phyloP scores from a whole-genome alignment of 208 protist genomes.

The Trypanosomatidae sp. region DNA sequence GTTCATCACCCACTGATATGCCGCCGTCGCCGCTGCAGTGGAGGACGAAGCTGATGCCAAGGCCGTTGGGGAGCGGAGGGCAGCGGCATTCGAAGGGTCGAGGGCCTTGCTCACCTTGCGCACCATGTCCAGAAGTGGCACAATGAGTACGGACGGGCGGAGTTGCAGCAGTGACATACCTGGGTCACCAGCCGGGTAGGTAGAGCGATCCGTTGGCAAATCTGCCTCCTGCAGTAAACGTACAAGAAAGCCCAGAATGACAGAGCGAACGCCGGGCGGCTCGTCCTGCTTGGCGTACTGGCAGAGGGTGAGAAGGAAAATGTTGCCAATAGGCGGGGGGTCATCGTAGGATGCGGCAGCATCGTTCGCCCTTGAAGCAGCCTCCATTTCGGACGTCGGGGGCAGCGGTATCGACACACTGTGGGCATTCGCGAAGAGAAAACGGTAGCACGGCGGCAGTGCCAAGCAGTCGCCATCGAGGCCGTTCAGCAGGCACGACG shows the following conservation, averaged over 20 bases:
- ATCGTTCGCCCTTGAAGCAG: background rate
- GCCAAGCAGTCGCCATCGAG: background rate
- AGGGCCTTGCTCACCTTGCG: conserved; percentile 42
- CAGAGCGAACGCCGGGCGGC: conserved; percentile 42
- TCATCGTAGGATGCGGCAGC: conserved; percentile 5
- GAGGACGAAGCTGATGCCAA: conserved; percentile 2
- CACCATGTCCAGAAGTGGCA: conserved; percentile 71
- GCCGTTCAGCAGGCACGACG: conserved; percentile 15
- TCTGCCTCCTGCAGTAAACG: conserved; percentile 56
- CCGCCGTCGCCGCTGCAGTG: background rate
- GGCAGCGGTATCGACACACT: background rate
- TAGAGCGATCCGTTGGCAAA: conserved; percentile 36
- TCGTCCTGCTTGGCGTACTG: conserved; percentile 77
- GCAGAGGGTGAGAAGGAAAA: conserved; percentile 70
- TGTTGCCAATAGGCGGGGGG: conserved; percentile 41
- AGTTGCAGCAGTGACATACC: conserved; percentile 67
- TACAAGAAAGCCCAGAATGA: conserved; percentile 63
- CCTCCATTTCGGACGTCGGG: background rate
- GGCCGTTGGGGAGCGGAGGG: background rate
- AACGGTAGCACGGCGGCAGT: conserved; percentile 65
- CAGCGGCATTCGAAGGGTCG: conserved; percentile 18
- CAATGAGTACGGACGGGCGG: conserved; percentile 39
- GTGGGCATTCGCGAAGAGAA: conserved; percentile 34
- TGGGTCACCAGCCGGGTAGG: conserved; percentile 24
- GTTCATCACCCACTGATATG: background rate